phyloP scores from a whole-genome alignment of 805 yeast genomes.

The Ogataea minuta region DNA sequence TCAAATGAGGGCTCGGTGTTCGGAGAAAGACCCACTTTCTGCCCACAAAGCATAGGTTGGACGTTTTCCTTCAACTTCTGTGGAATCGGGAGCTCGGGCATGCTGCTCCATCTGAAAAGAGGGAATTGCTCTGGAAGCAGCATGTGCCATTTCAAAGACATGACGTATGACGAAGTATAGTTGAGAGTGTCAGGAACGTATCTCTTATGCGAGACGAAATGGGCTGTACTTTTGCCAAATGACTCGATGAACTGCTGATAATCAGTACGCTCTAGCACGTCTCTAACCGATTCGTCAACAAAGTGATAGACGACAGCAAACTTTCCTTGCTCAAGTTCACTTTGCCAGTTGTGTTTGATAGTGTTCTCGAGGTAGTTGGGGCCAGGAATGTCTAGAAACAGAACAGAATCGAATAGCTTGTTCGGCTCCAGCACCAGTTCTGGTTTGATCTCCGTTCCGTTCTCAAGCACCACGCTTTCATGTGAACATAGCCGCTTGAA shows the following conservation, averaged over 20 bases:
- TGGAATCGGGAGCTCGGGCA: constrained; percentile 31
- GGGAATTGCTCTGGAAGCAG: constrained; percentile 46
- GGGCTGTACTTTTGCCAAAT: constrained; percentile 53
- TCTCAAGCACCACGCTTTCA: constrained; percentile 48
- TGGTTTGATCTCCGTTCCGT: constrained; percentile 61
- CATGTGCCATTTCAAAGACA: constrained; percentile 55
- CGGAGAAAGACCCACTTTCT: constrained; percentile 24
- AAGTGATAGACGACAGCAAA: constrained; percentile 68
- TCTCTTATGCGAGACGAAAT: constrained; percentile 70
- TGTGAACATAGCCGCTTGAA: constrained; percentile 64
- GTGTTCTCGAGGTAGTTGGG: constrained; percentile 40
- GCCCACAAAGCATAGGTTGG: constrained; percentile 31
- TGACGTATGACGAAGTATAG: constrained; percentile 52
- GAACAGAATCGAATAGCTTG: constrained; percentile 54
- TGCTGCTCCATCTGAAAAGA: constrained; percentile 35
- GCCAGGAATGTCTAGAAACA: constrained; percentile 74
- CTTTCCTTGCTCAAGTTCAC: constrained; percentile 12
- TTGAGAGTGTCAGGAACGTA: constrained; percentile 61
- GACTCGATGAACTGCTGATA: constrained; percentile 50
- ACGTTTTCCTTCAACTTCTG: constrained; percentile 18
- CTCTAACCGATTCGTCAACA: constrained; percentile 52
- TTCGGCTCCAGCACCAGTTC: constrained; percentile 70
- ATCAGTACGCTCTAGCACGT: constrained; percentile 39
- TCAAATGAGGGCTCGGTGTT: constrained; percentile 10
- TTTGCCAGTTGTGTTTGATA: constrained; percentile 25